Conservation (phyloP, 2,329 filamentous ascomycete species). For the Cadophora sp. region DNA sequence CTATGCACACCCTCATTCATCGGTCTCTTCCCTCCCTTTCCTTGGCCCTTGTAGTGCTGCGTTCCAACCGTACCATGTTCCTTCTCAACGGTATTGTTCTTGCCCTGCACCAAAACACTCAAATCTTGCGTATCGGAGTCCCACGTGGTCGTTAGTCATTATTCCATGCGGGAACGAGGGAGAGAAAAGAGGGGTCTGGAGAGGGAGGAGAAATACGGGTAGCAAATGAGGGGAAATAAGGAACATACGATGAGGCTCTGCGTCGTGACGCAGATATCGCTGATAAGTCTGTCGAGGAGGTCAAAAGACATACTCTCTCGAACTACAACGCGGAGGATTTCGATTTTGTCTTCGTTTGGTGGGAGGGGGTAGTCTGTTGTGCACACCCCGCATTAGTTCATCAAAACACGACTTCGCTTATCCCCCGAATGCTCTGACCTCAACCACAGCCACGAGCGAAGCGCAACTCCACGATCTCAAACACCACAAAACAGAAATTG, state of each 20-base stretch:
- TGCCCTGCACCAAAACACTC: constrained; percentile 43
- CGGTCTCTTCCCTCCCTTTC: constrained; percentile 50
- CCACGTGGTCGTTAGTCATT: constrained; percentile 1
- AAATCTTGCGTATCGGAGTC: constrained; percentile 52
- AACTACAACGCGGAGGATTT: constrained; percentile 72
- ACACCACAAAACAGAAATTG: not conserved
- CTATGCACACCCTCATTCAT: constrained; percentile 56
- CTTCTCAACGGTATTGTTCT: constrained; percentile 48
- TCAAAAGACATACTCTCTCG: constrained; percentile 74
- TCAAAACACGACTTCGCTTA: not conserved
- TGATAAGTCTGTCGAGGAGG: constrained; percentile 66
- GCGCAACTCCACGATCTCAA: too few species aligned
- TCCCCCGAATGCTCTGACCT: too few species aligned
- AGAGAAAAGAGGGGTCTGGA: not conserved
- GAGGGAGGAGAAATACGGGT: not conserved
- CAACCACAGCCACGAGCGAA: too few species aligned
- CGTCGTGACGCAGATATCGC: constrained; percentile 66
- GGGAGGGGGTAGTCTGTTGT: constrained; percentile 65
- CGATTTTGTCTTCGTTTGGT: constrained; percentile 64
- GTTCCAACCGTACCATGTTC: constrained; percentile 45
- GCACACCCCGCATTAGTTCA: too few species aligned
- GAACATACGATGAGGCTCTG: constrained; percentile 64
- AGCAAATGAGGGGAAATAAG: constrained; percentile 18
- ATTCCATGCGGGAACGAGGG: not conserved
- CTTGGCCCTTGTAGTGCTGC: constrained; percentile 30